phyloP scores from a whole-genome alignment of 768 basidiomycete species.

The Pisolithus tinctorius region DNA sequence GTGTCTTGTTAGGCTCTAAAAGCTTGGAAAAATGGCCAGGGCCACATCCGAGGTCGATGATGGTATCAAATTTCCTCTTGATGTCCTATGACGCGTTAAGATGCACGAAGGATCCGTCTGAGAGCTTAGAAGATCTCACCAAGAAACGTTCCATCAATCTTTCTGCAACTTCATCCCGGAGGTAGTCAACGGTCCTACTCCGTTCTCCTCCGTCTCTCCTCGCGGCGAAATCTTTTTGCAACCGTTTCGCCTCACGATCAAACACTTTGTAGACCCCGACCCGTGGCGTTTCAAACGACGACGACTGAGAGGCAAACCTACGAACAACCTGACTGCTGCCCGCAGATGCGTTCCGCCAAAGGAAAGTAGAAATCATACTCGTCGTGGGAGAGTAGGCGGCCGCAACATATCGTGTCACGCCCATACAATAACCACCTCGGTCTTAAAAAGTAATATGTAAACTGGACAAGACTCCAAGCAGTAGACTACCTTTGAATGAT shows the following conservation, averaged over 20 bases:
- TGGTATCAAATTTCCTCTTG: constrained; percentile 68
- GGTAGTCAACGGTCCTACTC: constrained; percentile 83
- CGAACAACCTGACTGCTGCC: constrained; percentile 22
- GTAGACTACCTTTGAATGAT: too few relatives aligned
- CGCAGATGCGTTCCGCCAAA: background rate
- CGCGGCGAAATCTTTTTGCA: constrained; percentile 75
- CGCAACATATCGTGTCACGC: background rate
- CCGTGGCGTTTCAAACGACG: constrained; percentile 32
- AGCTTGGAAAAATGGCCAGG: constrained; percentile 89
- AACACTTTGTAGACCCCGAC: constrained; percentile 70
- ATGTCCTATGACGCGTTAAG: constrained; percentile 60
- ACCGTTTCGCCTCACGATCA: constrained; percentile 69
- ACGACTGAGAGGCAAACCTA: constrained; percentile 43
- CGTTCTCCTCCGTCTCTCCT: constrained; percentile 45
- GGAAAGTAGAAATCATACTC: constrained; percentile 8
- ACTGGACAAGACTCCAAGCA: too few relatives aligned
- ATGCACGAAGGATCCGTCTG: background rate
- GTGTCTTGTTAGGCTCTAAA: constrained; percentile 57
- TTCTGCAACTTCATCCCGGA: constrained; percentile 86
- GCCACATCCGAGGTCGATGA: constrained; percentile 87
- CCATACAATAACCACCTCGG: too few relatives aligned
- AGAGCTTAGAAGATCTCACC: constrained; percentile 37
- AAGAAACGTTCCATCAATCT: constrained; percentile 85
- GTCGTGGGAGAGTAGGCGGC: constrained; percentile 15
- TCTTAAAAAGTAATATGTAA: too few relatives aligned